A percentile compares a stretch with the other conserved stretches of the same genome.
Evolutionary conservation across 73 alveolate genomes (phyloP).

Genomic region (Tetrahymena borealis): DNA sequence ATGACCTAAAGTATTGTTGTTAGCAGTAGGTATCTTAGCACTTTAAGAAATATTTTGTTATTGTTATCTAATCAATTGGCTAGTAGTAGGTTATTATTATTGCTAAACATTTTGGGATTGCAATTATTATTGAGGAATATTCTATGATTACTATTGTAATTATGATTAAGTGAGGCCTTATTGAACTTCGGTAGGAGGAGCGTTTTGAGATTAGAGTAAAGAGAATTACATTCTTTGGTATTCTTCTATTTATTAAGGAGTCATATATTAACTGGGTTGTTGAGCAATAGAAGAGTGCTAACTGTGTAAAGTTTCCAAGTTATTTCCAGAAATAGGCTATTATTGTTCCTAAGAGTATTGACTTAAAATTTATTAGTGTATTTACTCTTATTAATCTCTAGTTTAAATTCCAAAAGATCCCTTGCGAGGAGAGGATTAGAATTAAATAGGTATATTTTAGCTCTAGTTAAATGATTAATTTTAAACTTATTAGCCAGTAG

Average conservation of each 20-base stretch:
- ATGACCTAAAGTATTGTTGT: neutral
- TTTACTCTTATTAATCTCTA: neutral
- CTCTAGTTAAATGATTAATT: neutral
- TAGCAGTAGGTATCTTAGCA: neutral
- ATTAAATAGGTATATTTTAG: neutral
- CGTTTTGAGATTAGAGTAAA: too few species aligned
- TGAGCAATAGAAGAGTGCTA: neutral
- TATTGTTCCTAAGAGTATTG: neutral
- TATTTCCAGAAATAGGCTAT: neutral
- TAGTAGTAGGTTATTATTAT: neutral
- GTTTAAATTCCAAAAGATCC: neutral
- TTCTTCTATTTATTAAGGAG: neutral
- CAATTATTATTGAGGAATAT: neutral
- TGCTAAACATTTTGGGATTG: neutral
- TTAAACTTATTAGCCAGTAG: neutral
- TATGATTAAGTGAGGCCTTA: too few species aligned
- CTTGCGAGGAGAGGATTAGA: neutral
- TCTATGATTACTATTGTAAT: too few species aligned
- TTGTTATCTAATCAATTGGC: neutral
- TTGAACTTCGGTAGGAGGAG: too few species aligned
- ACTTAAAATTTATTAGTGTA: neutral
- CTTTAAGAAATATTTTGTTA: neutral
- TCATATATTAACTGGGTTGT: neutral
- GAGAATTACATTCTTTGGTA: neutral
- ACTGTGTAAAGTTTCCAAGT: neutral